Evolutionary conservation across 148 eudicot genomes (phyloP).

Genomic region (Camellia granthamiana): DNA sequence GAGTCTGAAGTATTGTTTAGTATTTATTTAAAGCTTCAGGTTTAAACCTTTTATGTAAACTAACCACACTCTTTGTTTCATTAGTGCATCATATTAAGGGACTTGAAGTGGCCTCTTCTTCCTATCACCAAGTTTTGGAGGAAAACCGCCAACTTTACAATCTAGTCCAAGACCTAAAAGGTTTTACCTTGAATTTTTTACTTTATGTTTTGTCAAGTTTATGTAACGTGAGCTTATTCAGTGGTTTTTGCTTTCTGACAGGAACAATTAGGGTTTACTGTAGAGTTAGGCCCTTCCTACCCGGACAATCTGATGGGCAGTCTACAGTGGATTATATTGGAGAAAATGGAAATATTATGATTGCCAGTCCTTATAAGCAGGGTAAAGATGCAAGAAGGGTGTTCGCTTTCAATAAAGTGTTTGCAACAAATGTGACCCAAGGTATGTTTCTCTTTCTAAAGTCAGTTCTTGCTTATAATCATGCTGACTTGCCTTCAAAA

Average conservation of each 20-base stretch:
- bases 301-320: slow-evolving; percentile 48
- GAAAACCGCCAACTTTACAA: slow-evolving; percentile 87
- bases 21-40: background rate
- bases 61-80: slow-evolving; percentile 9
- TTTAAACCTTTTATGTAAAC: background rate
- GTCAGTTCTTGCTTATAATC: background rate
- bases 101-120: slow-evolving; percentile 75
- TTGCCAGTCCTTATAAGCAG: slow-evolving; percentile 76
- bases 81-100: slow-evolving; percentile 67
- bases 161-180: slow-evolving; percentile 96
- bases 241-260: slow-evolving; percentile 22
- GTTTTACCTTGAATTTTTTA: slow-evolving; percentile 27
- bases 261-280: slow-evolving; percentile 95
- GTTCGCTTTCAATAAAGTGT: slow-evolving; percentile 87
- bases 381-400: slow-evolving; percentile 84
- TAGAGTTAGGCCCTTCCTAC: slow-evolving; percentile 79
- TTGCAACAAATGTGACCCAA: slow-evolving; percentile 67
- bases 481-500: background rate
- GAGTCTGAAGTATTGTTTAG: background rate
- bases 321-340: slow-evolving; percentile 89
- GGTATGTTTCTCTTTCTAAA: slow-evolving; percentile 40
- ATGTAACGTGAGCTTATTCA: slow-evolving; percentile 1
- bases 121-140: slow-evolving; percentile 86
- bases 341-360: slow-evolving; percentile 89
- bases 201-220: background rate